Evolutionary conservation across 2,329 filamentous ascomycete species (phyloP).

Genomic region (Dactylellina cionopaga): DNA sequence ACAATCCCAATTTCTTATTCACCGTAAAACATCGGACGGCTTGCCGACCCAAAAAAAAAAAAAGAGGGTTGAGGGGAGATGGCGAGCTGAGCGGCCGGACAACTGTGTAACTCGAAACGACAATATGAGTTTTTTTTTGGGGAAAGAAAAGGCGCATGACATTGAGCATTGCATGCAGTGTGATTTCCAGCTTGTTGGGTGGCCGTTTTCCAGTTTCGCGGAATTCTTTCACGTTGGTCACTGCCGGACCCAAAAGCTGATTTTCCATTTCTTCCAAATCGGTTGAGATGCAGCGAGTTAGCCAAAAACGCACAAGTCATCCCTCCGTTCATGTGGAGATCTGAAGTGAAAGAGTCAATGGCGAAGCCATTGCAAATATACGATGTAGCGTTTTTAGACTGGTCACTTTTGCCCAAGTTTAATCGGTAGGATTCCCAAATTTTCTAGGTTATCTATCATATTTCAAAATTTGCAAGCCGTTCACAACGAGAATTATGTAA

Average conservation of each 20-base stretch:
- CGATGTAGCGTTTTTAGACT: too few species aligned
- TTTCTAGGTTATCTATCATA: too few species aligned
- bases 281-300: constrained; percentile 8
- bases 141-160: constrained; percentile 8
- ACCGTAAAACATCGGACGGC: constrained; percentile 27
- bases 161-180: constrained; percentile 26
- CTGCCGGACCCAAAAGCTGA: too few species aligned
- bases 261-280: constrained; percentile 17
- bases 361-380: too few species aligned
- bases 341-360: constrained; percentile 12
- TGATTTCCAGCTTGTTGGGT: not conserved
- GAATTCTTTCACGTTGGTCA: constrained; percentile 4
- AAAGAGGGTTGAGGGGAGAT: constrained; percentile 2
- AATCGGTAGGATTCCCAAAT: too few species aligned
- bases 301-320: constrained; percentile 47
- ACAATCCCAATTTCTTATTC: not conserved
- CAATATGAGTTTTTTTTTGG: not conserved
- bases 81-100: not conserved
- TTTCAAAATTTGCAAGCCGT: too few species aligned
- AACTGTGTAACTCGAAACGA: constrained; percentile 33
- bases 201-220: constrained; percentile 4
- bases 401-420: not conserved
- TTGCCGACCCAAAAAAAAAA: too few species aligned
- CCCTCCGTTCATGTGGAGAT: not conserved
- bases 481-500: too few species aligned